A percentile compares a stretch with the other conserved stretches of the same genome.
Conservation (phyloP, 495 filamentous ascomycete species). For the Aspergillus ostianus region DNA sequence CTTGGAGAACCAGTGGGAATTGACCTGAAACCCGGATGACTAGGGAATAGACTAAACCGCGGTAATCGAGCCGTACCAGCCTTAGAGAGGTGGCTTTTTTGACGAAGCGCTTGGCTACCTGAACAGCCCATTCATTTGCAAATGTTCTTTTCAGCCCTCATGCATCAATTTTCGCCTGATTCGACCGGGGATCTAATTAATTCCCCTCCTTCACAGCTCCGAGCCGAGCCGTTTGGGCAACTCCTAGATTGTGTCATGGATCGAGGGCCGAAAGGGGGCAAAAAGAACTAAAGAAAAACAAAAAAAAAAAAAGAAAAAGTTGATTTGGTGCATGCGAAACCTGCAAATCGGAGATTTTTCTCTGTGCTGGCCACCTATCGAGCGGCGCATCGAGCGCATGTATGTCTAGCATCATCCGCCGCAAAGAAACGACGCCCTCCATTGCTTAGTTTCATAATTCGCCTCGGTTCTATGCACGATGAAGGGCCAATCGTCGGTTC, state of each 20-base stretch:
- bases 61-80: background rate
- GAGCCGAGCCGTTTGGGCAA: background rate
- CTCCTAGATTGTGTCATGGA: background rate
- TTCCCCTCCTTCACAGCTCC: slow-evolving; percentile 1
- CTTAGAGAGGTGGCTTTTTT: background rate
- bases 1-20: background rate
- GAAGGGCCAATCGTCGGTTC: slow-evolving; percentile 1
- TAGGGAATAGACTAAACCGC: background rate
- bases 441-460: slow-evolving; percentile 5
- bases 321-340: background rate
- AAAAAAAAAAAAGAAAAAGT: slow-evolving; percentile 4
- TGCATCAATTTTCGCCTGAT: background rate
- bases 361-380: slow-evolving; percentile 2
- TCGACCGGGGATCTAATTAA: slow-evolving; percentile 1
- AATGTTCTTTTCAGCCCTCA: background rate
- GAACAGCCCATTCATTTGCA: background rate
- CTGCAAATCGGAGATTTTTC: slow-evolving; percentile 21
- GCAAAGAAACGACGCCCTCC: slow-evolving; percentile 3
- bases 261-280: background rate
- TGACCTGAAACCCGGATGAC: background rate
- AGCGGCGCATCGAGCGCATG: slow-evolving; percentile 11
- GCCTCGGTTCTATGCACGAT: slow-evolving; percentile 7
- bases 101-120: background rate
- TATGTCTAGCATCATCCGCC: slow-evolving; percentile 13
- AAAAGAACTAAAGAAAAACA: background rate